Conservation (phyloP, 2,329 filamentous ascomycete species). For the Colletotrichum sp. region DNA sequence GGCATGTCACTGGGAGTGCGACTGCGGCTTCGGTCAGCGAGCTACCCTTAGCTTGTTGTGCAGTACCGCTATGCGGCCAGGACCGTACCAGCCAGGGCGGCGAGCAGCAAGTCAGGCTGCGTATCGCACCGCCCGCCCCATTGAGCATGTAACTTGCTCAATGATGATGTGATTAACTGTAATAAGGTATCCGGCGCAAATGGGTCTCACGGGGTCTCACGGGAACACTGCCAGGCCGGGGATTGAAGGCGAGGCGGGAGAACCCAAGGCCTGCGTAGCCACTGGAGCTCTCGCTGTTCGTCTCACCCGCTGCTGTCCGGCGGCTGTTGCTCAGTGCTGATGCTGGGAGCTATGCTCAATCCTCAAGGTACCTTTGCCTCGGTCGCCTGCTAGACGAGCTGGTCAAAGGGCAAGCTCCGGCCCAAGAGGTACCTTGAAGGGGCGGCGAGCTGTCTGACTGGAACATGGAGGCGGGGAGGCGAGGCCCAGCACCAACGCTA, state of each 20-base stretch:
- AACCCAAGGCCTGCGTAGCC: constrained; percentile 1
- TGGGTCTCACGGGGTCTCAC: neutral
- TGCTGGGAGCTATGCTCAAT: neutral
- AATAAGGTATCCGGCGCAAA: neutral
- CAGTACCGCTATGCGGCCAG: neutral
- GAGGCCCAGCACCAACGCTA: constrained; percentile 20
- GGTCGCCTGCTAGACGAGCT: neutral
- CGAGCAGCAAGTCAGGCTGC: neutral
- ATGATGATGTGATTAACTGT: constrained; percentile 10
- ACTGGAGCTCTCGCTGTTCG: neutral
- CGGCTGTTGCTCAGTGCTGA: neutral
- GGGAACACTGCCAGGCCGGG: neutral
- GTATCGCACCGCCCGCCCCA: neutral
- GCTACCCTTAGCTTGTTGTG: neutral
- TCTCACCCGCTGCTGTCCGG: neutral
- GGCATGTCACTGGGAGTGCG: neutral
- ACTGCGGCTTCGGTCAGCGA: neutral
- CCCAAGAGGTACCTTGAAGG: neutral
- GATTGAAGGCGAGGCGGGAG: constrained; percentile 12
- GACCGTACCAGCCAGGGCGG: neutral
- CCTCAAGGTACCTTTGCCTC: neutral
- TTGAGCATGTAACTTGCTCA: constrained; percentile 6
- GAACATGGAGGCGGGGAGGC: constrained; percentile 20
- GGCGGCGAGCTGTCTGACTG: constrained; percentile 7
- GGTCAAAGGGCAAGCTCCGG: neutral